phyloP scores from a whole-genome alignment of 768 basidiomycete species.

The Auricularia sp. region DNA sequence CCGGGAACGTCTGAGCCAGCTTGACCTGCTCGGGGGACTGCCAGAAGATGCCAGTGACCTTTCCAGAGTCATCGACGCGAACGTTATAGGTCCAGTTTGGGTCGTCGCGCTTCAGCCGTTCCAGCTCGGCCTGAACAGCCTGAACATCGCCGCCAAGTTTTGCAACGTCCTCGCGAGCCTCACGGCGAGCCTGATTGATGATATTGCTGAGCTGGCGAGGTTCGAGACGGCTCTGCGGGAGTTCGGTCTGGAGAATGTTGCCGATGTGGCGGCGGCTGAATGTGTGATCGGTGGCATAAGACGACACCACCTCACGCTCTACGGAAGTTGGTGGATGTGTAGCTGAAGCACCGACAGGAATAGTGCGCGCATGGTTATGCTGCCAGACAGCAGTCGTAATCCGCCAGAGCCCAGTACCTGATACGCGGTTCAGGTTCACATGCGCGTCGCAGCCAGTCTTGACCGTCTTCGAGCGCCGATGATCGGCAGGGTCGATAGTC shows the following conservation, averaged over 20 bases:
- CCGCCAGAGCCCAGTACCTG: background rate
- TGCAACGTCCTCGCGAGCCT: background rate
- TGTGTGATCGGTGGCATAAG: slow-evolving; percentile 12
- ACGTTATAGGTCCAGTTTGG: slow-evolving; percentile 6
- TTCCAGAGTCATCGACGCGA: slow-evolving; percentile 13
- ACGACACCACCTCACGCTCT: background rate
- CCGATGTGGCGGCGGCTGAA: slow-evolving; percentile 6
- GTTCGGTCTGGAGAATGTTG: slow-evolving; percentile 5
- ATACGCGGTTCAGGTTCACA: background rate
- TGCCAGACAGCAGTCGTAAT: background rate
- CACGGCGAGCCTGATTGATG: background rate
- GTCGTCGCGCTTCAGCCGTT: background rate
- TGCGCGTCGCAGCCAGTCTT: background rate
- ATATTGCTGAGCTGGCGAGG: background rate
- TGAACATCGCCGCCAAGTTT: slow-evolving; percentile 3
- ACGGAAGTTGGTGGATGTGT: slow-evolving; percentile 7
- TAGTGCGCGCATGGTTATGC: background rate
- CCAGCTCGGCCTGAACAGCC: background rate
- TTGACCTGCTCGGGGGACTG: background rate
- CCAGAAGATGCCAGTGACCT: background rate
- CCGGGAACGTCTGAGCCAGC: background rate
- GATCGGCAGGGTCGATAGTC: too few species aligned
- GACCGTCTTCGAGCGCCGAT: background rate
- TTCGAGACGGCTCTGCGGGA: background rate
- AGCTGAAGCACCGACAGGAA: slow-evolving; percentile 5